A percentile compares a stretch with the other conserved stretches of the same genome.
Evolutionary conservation across 164 flowering plant genomes (phyloP).

Genomic region (Brasenia schreberi): DNA sequence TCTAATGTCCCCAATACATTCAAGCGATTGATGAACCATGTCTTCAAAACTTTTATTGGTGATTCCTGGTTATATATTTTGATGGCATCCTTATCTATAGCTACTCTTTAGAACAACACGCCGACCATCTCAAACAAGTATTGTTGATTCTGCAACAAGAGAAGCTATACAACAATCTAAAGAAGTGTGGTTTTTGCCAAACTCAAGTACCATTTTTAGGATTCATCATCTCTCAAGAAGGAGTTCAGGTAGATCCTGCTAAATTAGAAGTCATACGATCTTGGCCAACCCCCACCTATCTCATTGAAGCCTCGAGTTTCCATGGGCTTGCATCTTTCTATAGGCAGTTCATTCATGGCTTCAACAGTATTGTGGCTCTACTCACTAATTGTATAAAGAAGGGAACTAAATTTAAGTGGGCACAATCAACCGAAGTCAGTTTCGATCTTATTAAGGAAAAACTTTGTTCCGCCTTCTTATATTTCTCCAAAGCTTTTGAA

Average conservation of each 20-base stretch:
- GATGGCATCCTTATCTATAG: conserved; percentile 2
- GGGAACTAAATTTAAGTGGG: neutral
- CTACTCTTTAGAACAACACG: neutral
- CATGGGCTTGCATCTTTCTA: too few species aligned
- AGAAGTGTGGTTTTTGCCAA: too few species aligned
- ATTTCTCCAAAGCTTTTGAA: neutral
- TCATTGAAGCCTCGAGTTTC: too few species aligned
- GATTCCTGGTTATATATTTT: neutral
- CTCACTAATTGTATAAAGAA: neutral
- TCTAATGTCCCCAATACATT: conserved; percentile 5
- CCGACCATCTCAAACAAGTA: neutral
- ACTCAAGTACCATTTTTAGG: too few species aligned
- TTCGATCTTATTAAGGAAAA: neutral
- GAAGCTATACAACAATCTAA: neutral
- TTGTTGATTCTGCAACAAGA: neutral
- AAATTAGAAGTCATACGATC: neutral
- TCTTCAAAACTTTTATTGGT: neutral
- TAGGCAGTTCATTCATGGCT: neutral
- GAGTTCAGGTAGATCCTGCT: neutral
- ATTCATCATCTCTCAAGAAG: neutral
- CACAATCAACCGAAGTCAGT: neutral
- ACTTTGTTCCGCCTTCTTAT: neutral
- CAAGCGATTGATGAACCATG: conserved; percentile 2
- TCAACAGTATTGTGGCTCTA: neutral
- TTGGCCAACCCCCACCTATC: neutral